Percentiles rank a stretch among this genome's conserved stretches.
These are phyloP conservation scores for Penicillium vulpinum DNA, from an alignment of 2,329 filamentous ascomycete genomes.

Conservation along the genomic window DNA sequence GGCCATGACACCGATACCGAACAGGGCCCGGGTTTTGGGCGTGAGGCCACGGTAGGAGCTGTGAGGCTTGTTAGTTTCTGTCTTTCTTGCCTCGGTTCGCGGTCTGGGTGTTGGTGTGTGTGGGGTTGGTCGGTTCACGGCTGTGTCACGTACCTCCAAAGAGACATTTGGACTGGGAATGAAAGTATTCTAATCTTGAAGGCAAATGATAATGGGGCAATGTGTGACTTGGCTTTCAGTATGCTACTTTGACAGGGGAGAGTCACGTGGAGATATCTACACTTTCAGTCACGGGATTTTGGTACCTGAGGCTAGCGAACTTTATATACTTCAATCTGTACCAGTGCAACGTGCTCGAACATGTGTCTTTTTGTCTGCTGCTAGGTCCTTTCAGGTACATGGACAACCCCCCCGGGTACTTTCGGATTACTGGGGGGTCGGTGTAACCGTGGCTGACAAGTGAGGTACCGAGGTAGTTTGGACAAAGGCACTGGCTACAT, in stretches of 20 bases:
- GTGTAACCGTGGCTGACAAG: constrained; percentile 18
- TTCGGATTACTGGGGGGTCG: constrained; percentile 2
- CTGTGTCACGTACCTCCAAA: constrained; percentile 39
- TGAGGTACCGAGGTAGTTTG: constrained; percentile 6
- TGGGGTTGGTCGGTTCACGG: not conserved
- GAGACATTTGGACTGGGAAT: constrained; percentile 31
- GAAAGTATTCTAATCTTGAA: not conserved
- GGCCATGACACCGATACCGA: constrained; percentile 72
- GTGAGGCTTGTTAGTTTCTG: not conserved
- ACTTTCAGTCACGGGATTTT: not conserved
- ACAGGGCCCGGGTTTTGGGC: constrained; percentile 66
- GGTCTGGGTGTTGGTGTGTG: not conserved
- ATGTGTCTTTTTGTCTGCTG: not conserved
- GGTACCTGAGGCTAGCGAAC: constrained; percentile 5
- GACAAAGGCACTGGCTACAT: not conserved
- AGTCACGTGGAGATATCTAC: constrained; percentile 7
- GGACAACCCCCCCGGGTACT: constrained; percentile 10
- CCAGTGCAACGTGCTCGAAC: constrained; percentile 4
- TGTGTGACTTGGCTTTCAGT: not conserved
- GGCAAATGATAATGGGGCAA: not conserved
- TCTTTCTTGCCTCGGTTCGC: not conserved
- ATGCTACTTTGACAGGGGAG: not conserved
- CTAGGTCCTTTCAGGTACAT: constrained; percentile 16
- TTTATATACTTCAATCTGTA: not conserved
- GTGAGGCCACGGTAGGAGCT: constrained; percentile 72